Base-by-base conservation (phyloP, 108 stramenopile genomes). In the Skeletonema menzelii region DNA sequence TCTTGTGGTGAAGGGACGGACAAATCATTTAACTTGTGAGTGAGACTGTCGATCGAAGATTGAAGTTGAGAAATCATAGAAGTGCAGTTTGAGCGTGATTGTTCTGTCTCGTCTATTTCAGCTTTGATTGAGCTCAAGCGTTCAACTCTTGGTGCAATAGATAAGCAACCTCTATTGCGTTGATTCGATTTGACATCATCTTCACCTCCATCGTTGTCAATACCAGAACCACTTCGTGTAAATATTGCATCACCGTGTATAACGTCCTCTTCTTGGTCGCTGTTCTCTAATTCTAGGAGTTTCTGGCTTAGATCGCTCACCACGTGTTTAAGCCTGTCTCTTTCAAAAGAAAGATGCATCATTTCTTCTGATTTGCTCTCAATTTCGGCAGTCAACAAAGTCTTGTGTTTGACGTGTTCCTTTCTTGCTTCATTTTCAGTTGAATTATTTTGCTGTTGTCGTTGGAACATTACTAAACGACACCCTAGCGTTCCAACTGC, bases 401-500 rank as follows among this genome's bases (percentile, higher is more conserved):
- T 19, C 14, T 63, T 65, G 37, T 65, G 30, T 32, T 49, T 53
- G 37, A 8, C 40, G 19, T 19, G 46, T 28, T 46, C 28, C 28
- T 31, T 22, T 56, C 31, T 30, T 57, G 49, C 34, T 58, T 19
- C 56, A 35, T 59, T 32, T 61, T 38, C 38, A 20, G 46, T 53
- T 27, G 47, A 61, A 8, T 31, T 6, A 38, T 65, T 5, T 27
- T 27, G 22, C 1, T 22, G 27, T 30, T 30, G 34, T 56, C 60
- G 68, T 34, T 56, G 56, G 22, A 81, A 81, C 15, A 81, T 12
- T 22, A 81, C 11, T 26, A 81, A 44, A 12, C 80, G 68, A 4
- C 73, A 73, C 1, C 69, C 38, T 14, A 75, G 73, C 15, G 80
- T 81, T 5, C 80, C 80, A 28, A 81, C 65, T 57, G 55, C 69